A percentile compares a stretch with the other conserved stretches of the same genome.
phyloP scores from a whole-genome alignment of 345 rosid species.

The Dimocarpus longan region DNA sequence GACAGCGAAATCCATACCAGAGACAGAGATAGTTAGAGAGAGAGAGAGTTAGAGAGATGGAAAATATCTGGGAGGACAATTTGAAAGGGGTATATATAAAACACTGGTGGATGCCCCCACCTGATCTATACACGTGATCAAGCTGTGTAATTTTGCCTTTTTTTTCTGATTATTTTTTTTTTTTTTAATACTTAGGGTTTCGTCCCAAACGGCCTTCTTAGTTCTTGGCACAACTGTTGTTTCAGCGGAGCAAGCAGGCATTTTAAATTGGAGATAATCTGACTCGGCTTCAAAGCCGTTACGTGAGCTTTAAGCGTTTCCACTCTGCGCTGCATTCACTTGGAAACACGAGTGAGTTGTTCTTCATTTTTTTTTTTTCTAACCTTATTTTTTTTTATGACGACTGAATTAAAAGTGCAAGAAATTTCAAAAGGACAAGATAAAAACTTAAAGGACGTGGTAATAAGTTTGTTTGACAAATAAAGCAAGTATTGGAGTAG shows the following conservation, averaged over 20 bases:
- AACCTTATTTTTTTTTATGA: no score
- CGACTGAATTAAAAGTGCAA: no score
- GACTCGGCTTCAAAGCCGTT: no score
- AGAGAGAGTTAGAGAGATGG: background rate
- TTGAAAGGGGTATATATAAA: constrained; percentile 19
- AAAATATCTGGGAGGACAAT: constrained; percentile 29
- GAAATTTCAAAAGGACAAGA: no score
- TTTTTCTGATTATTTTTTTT: background rate
- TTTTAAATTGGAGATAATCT: no score
- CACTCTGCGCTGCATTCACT: no score
- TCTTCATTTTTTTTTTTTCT: no score
- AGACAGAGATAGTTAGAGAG: constrained; percentile 7
- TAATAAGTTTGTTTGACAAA: no score
- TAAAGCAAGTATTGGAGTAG: no score
- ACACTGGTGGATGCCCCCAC: constrained; percentile 43
- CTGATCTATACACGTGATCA: constrained; percentile 31
- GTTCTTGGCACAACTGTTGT: constrained; percentile 20
- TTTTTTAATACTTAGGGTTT: constrained; percentile 23
- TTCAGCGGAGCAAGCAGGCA: constrained; percentile 2
- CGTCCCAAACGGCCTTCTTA: constrained; percentile 14
- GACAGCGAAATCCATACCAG: constrained; percentile 1
- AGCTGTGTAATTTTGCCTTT: background rate
- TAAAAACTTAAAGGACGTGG: no score
- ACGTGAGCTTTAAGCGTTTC: no score
- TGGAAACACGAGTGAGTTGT: no score